These are phyloP conservation scores for Fusarium sp. DNA, from an alignment of 2,329 filamentous ascomycete genomes.

Conservation along the genomic window DNA sequence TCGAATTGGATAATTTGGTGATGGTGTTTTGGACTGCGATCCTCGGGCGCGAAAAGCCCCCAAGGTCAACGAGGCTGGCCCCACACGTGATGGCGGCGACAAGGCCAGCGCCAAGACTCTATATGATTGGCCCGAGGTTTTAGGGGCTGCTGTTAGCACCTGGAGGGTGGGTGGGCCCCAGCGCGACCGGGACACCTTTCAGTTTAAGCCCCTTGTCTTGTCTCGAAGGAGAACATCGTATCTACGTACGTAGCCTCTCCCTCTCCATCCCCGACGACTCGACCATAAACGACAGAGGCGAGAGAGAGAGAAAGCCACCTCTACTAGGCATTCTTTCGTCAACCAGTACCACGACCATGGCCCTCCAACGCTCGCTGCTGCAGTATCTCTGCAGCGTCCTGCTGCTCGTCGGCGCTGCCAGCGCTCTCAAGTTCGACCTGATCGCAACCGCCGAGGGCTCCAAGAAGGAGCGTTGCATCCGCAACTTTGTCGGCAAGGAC, in stretches of 20 bases:
- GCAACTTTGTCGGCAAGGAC: constrained; percentile 93
- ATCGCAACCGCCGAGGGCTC: constrained; percentile 69
- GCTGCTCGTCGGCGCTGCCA: constrained; percentile 64
- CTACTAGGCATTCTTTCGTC: neutral
- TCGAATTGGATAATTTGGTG: constrained; percentile 17
- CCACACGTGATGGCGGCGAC: constrained; percentile 45
- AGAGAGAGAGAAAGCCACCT: constrained; percentile 6
- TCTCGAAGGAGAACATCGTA: constrained; percentile 32
- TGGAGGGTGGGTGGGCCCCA: constrained; percentile 33
- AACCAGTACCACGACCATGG: constrained; percentile 53
- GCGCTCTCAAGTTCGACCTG: constrained; percentile 94
- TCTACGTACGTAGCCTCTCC: constrained; percentile 35
- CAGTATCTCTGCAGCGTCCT: constrained; percentile 69
- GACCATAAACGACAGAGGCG: constrained; percentile 12
- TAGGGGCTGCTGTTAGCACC: constrained; percentile 15
- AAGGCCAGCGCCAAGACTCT: constrained; percentile 36
- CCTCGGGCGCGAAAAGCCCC: constrained; percentile 32
- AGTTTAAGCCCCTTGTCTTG: constrained; percentile 41
- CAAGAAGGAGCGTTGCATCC: constrained; percentile 88
- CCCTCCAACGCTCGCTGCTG: constrained; percentile 63
- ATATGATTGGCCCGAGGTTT: constrained; percentile 27
- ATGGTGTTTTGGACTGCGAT: constrained; percentile 17
- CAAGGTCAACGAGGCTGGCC: constrained; percentile 45
- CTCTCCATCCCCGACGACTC: constrained; percentile 21
- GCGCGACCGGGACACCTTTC: constrained; percentile 48